A percentile compares a stretch with the other conserved stretches of the same genome.
Conservation (phyloP, 345 rosid genomes). For the Geranium brycei region DNA sequence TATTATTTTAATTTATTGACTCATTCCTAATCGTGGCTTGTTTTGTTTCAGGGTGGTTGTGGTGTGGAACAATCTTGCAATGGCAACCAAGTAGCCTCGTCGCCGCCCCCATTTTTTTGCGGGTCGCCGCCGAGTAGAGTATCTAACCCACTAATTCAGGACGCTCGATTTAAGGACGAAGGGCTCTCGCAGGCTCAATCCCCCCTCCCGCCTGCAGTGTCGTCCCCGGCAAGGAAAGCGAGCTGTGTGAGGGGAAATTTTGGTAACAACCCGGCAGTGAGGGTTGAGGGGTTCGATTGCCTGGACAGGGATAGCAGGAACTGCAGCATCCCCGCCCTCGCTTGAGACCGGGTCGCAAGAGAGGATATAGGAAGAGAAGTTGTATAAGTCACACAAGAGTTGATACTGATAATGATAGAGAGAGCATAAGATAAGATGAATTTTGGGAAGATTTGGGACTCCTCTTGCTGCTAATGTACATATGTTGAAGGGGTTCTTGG, state of each 20-base stretch:
- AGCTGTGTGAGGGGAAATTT: slow-evolving; percentile 12
- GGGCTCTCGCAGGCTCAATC: slow-evolving; percentile 2
- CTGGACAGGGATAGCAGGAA: slow-evolving; percentile 12
- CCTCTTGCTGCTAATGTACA: not conserved
- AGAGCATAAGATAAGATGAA: not conserved
- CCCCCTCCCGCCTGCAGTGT: slow-evolving; percentile 1
- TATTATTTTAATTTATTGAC: not conserved
- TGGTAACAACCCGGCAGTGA: slow-evolving; percentile 12
- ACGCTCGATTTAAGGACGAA: slow-evolving; percentile 12
- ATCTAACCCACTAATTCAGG: slow-evolving; percentile 17
- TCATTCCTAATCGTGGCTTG: not conserved
- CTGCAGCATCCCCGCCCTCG: slow-evolving; percentile 18
- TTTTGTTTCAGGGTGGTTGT: slow-evolving; percentile 11
- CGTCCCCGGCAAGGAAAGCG: slow-evolving; percentile 1
- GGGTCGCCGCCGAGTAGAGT: slow-evolving; percentile 19
- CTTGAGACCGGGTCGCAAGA: not conserved
- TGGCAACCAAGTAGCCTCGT: slow-evolving; percentile 13
- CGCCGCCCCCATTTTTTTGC: slow-evolving; percentile 17
- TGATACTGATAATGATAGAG: not conserved
- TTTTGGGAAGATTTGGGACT: not conserved
- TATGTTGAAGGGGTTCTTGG: not conserved
- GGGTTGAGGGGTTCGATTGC: slow-evolving; percentile 20
- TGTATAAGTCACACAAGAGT: not conserved
- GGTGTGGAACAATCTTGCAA: slow-evolving; percentile 11
- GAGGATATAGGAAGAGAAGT: not conserved